phyloP scores from a whole-genome alignment of 495 filamentous ascomycete species.

The Xylaria grammica region DNA sequence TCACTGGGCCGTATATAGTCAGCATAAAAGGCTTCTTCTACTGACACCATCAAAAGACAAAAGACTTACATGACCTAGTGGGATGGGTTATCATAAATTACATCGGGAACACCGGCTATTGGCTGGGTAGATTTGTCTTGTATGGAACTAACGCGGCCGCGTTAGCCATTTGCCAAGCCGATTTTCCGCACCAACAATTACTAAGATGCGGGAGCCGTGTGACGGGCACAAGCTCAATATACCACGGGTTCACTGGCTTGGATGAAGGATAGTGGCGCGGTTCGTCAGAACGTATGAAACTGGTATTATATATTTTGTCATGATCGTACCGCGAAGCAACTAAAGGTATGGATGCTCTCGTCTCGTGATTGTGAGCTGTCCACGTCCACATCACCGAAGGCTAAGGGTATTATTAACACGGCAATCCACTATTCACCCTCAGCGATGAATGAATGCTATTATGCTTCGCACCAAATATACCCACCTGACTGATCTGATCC shows the following conservation, averaged over 20 bases:
- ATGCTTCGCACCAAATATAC: neutral
- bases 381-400: conserved; percentile 4
- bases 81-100: no score
- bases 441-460: neutral
- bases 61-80: no score
- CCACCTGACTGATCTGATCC: neutral
- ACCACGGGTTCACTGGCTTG: neutral
- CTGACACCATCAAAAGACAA: no score
- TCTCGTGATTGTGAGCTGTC: conserved; percentile 15
- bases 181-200: no score
- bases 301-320: conserved; percentile 28
- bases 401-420: conserved; percentile 1
- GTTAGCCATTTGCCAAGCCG: no score
- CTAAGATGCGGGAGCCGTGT: no score
- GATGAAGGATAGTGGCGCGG: neutral
- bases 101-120: no score
- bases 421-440: neutral
- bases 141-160: no score
- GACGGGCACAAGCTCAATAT: no score
- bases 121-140: no score
- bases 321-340: conserved; percentile 31
- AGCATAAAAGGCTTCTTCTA: no score
- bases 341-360: conserved; percentile 12
- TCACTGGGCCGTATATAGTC: no score
- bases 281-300: conserved; percentile 17